Base-by-base conservation (phyloP, 306 rosid species). In the Fagus crenata region DNA sequence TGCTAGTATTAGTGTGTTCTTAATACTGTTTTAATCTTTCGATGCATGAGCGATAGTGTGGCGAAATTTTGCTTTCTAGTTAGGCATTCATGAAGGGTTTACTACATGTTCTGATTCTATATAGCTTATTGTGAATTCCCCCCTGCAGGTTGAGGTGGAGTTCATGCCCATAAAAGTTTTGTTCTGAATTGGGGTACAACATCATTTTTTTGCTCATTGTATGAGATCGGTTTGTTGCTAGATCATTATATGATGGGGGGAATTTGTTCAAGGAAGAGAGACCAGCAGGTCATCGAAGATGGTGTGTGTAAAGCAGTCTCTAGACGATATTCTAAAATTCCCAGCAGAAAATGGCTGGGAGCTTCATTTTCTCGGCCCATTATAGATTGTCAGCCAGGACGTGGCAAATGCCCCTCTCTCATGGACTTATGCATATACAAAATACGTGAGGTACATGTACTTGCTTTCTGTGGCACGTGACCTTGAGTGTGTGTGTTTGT, bases 201-300 rank as follows among this genome's bases (percentile, higher is more conserved):
- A 49, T 56, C 39, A 37, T 53, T 73, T 7, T 58, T 69, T 73
- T 63, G 78, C 56, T 51, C 72, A 28, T 75, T 74, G 54, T 39
- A 1, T 58, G 71, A 58, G 17, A 22, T 67, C 73, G 79, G 55
- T 31, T 13, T 42, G 72, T 41, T 28, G 41, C 11, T 54, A 13
- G 37, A 18, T n/a, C 49, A 7, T 65, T 53, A 28, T 72, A 81
- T 71, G 36, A 90, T 90, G 96, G 96, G 96, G 73, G 87, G 96
- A 51, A 80, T 90, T 14, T 90, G 92, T 70, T 90, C 96, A 7
- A 85, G 92, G 75, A 90, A 90, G 88, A 85, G 92, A 83, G 81
- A 81, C 75, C 92, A 84, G 46, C 87, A 83, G 49, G 87, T 86
- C 18, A 12, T 67, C 0, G 90, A 88, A 73, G 85, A 81, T 63